These are phyloP conservation scores for Mycena indigotica DNA, from an alignment of 768 basidiomycete genomes.

Conservation along the genomic window DNA sequence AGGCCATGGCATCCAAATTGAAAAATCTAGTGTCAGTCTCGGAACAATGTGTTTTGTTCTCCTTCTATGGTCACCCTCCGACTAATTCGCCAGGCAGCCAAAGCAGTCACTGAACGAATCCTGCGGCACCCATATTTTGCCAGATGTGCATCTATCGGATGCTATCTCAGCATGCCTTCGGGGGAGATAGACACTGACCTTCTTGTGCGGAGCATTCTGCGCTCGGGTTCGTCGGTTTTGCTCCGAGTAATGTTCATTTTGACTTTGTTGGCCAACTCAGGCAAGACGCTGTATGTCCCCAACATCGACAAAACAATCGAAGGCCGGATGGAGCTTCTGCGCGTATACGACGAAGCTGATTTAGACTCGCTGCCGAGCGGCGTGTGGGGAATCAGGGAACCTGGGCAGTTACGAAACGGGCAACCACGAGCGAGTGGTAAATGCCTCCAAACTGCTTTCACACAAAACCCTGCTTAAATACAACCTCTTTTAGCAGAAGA, in stretches of 20 bases:
- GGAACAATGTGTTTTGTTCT: slow-evolving; percentile 54
- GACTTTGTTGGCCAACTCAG: slow-evolving; percentile 35
- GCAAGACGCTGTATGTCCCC: slow-evolving; percentile 71
- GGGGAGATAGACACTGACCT: slow-evolving; percentile 65
- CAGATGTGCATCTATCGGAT: slow-evolving; percentile 56
- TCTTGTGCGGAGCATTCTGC: slow-evolving; percentile 48
- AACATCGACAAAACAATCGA: slow-evolving; percentile 50
- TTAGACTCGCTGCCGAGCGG: slow-evolving; percentile 58
- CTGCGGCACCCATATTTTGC: slow-evolving; percentile 55
- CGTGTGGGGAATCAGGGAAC: slow-evolving; percentile 78
- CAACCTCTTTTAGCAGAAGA: slow-evolving; percentile 38
- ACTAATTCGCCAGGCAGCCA: slow-evolving; percentile 36
- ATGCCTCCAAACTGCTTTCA: slow-evolving; percentile 25
- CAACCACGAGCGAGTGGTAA: slow-evolving; percentile 54
- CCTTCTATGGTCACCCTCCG: slow-evolving; percentile 5
- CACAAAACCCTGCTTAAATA: slow-evolving; percentile 3
- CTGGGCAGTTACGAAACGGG: slow-evolving; percentile 46
- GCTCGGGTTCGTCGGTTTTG: neutral
- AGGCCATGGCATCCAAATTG: slow-evolving; percentile 48
- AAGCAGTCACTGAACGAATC: slow-evolving; percentile 49
- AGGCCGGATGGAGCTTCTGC: slow-evolving; percentile 66
- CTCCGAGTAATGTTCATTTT: neutral
- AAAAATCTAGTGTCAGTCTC: slow-evolving; percentile 49
- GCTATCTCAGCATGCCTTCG: slow-evolving; percentile 79
- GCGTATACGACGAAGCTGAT: slow-evolving; percentile 61